These are phyloP conservation scores for Tilletia setariae DNA, from an alignment of 1,284 basidiomycete genomes.

Conservation along the genomic window DNA sequence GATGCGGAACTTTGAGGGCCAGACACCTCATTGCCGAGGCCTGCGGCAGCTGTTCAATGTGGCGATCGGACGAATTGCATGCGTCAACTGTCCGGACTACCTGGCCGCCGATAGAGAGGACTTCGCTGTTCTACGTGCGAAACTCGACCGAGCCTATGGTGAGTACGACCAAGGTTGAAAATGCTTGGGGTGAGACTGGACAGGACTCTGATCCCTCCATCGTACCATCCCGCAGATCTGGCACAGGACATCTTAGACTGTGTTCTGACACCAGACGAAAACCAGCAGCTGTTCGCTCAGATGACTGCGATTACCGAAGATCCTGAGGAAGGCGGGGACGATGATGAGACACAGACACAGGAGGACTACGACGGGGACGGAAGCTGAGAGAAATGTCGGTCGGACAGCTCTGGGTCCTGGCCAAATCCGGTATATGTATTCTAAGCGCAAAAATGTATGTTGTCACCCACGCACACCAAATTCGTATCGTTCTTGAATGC, in stretches of 20 bases:
- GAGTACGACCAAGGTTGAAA: no score
- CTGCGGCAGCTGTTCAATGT: slow-evolving; percentile 8
- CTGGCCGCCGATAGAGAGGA: background rate
- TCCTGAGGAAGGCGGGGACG: slow-evolving; percentile 4
- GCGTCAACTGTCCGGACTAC: background rate
- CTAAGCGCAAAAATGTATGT: no score
- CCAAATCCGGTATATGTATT: no score
- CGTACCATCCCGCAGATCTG: background rate
- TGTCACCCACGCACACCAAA: no score
- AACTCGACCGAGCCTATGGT: slow-evolving; percentile 8
- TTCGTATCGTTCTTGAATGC: no score
- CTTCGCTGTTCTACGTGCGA: background rate
- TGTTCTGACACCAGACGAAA: background rate
- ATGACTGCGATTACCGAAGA: slow-evolving; percentile 7
- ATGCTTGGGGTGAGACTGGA: no score
- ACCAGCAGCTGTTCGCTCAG: background rate
- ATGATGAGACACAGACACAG: slow-evolving; percentile 14
- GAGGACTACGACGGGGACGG: background rate
- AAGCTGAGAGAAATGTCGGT: background rate
- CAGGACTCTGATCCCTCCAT: background rate
- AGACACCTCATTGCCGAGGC: background rate
- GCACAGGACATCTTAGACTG: background rate
- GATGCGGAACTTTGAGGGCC: slow-evolving; percentile 2
- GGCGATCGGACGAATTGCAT: background rate
- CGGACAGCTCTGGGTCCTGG: no score